Base-by-base conservation (phyloP, 2,329 filamentous ascomycete genomes). In the Rosellinia necatrix region DNA sequence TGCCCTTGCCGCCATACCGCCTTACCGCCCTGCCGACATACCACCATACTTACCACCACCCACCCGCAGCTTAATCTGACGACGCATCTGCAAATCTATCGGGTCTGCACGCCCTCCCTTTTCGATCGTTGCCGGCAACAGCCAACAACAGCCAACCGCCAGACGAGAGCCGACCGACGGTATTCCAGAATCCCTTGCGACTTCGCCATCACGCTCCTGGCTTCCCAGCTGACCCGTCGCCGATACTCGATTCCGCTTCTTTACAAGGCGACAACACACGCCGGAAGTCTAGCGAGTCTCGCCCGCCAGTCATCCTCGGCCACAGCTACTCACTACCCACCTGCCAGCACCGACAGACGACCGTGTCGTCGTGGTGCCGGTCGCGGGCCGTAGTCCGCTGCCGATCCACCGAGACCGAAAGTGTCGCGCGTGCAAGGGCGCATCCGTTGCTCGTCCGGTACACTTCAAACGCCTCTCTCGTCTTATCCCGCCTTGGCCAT, bases 1-100 rank as follows among this genome's bases (percentile, higher is more conserved):
- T n/a, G n/a, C n/a, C n/a, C n/a, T n/a, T n/a, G n/a, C n/a, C n/a
- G n/a, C 35, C 22, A n/a, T 15, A 27, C 19, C 6, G 9, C 6
- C 13, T 15, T 15, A 42, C 40, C 24, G 22, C 40, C 40, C 22
- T 42, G 21, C 40, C 24, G 40, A 13, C 48, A 27, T 29, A 12
- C 40, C 48, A 35, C 34, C 27, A 29, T n/a, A 35, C 21, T 8
- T 19, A n/a, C 22, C 19, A 3, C 24, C 24, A 40, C 19, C 41
- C 32, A 29, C 49, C 54, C 44, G 42, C 49, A 57, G 29, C 49
- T 51, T 53, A 42, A 49, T 53, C 54, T 29, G 54, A 49, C 54
- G 49, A 57, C 41, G 47, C 30, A 37, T 34, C 24, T 42, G 22
- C 25, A 12, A 41, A 30, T 41, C 47, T 24, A n/a, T n/a, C n/a